These are phyloP conservation scores for Penicillium corylophilum DNA, from an alignment of 2,329 filamentous ascomycete genomes.

Conservation along the genomic window DNA sequence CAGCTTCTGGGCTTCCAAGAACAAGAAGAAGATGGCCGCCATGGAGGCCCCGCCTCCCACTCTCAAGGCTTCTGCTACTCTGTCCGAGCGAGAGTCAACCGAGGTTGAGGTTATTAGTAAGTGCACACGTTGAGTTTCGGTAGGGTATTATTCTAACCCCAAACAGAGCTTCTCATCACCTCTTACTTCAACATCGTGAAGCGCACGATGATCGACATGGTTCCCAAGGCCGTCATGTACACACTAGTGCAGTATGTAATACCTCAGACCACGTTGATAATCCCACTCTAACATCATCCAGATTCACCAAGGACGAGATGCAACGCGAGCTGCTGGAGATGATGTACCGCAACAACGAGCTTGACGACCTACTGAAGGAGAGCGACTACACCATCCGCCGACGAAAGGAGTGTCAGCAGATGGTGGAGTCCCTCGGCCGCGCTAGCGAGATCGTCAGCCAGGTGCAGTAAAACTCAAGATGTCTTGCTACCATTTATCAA, in stretches of 20 bases:
- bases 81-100: constrained; percentile 90
- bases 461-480: constrained; percentile 51
- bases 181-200: constrained; percentile 99
- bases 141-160: constrained; percentile 14
- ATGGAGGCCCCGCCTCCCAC: constrained; percentile 95
- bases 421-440: constrained; percentile 89
- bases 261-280: background rate
- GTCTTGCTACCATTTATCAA: too few relatives aligned
- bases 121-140: constrained; percentile 37
- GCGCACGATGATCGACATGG: constrained; percentile 99
- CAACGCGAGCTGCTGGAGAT: constrained; percentile 94
- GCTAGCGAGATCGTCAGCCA: constrained; percentile 95
- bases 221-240: constrained; percentile 98
- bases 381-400: constrained; percentile 93
- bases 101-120: constrained; percentile 98
- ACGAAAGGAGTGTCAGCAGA: constrained; percentile 97
- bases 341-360: constrained; percentile 88
- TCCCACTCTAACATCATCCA: constrained; percentile 38
- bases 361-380: constrained; percentile 95
- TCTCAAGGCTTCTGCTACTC: constrained; percentile 87
- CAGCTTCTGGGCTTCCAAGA: constrained; percentile 98
- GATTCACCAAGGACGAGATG: constrained; percentile 97
- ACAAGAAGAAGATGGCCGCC: constrained; percentile 99
- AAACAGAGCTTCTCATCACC: constrained; percentile 81
- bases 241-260: constrained; percentile 83